These are phyloP conservation scores for Claviceps capensis DNA, from an alignment of 2,329 filamentous ascomycete species.

Conservation along the genomic window DNA sequence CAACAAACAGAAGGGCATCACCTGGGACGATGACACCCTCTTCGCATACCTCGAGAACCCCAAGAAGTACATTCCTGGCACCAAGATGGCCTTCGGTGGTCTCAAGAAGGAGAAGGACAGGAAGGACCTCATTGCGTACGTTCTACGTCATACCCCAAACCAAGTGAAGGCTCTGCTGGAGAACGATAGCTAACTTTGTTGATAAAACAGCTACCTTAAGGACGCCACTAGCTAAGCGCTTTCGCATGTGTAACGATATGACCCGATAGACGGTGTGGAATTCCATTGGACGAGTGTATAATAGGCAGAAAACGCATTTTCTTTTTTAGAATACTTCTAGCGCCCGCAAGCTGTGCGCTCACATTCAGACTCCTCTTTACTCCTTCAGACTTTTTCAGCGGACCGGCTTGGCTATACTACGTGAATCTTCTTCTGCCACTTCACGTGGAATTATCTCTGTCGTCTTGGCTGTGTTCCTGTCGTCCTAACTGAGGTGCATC, in stretches of 20 bases:
- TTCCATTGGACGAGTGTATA: slow-evolving; percentile 20
- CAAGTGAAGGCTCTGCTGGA: too few species aligned
- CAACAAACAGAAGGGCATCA: slow-evolving; percentile 95
- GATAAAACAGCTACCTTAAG: slow-evolving; percentile 45
- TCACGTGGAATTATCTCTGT: too few species aligned
- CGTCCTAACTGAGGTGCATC: too few species aligned
- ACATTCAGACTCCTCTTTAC: slow-evolving; percentile 19
- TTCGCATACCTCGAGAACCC: slow-evolving; percentile 99
- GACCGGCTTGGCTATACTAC: too few species aligned
- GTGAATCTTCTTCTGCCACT: too few species aligned
- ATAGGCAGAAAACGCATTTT: slow-evolving; percentile 16
- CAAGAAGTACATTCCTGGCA: slow-evolving; percentile 99
- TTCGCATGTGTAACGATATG: slow-evolving; percentile 20
- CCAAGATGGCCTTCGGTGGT: slow-evolving; percentile 99
- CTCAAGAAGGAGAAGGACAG: slow-evolving; percentile 99
- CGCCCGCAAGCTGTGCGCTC: slow-evolving; percentile 15
- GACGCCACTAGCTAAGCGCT: slow-evolving; percentile 51
- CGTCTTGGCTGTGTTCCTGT: too few species aligned
- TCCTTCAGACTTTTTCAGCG: too few species aligned
- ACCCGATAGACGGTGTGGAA: slow-evolving; percentile 22
- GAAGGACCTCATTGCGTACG: slow-evolving; percentile 95
- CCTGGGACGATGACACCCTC: slow-evolving; percentile 75
- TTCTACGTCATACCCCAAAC: slow-evolving; percentile 11
- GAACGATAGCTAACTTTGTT: slow-evolving; percentile 13
- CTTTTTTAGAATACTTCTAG: slow-evolving; percentile 15